Evolutionary conservation across 139 green algal species (phyloP).

Genomic region (Micractinium sp.): DNA sequence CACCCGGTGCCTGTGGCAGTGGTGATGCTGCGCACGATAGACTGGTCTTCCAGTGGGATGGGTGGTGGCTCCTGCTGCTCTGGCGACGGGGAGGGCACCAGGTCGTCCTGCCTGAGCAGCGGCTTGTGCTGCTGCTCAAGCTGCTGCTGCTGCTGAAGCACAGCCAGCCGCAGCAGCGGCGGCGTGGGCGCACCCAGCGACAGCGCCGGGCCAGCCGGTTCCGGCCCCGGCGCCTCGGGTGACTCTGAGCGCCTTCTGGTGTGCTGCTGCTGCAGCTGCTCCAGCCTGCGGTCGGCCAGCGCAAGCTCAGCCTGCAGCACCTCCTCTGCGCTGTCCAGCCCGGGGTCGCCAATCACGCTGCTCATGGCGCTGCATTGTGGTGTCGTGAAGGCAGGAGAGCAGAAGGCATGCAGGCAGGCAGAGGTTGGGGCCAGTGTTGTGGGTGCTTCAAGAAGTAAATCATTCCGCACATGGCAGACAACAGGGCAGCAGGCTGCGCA

Average conservation of each 20-base stretch:
- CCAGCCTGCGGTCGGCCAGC: neutral
- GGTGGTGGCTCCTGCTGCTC: neutral
- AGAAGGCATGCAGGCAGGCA: neutral
- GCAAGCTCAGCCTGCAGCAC: slow-evolving; percentile 28
- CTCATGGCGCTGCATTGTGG: neutral
- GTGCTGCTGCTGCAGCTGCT: slow-evolving; percentile 3
- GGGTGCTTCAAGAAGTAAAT: neutral
- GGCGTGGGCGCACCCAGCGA: neutral
- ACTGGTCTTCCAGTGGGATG: slow-evolving; percentile 5
- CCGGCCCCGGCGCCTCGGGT: neutral
- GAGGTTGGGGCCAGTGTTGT: neutral
- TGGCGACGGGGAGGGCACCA: neutral
- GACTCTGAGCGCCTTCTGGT: neutral
- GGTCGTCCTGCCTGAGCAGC: neutral
- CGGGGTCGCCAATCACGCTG: slow-evolving; percentile 13
- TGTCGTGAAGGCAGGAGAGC: neutral
- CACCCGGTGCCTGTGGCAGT: slow-evolving; percentile 40
- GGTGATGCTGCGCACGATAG: slow-evolving; percentile 32
- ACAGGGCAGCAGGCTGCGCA: too few species aligned
- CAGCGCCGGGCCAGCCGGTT: neutral
- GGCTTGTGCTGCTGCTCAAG: neutral
- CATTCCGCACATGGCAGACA: neutral
- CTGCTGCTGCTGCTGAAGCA: neutral
- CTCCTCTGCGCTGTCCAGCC: slow-evolving; percentile 3
- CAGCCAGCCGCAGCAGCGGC: neutral